Percentiles rank a stretch among this genome's conserved stretches.
These are phyloP conservation scores for Diphasiastrum complanatum DNA, from an alignment of 83 land plant species.

Conservation along the genomic window DNA sequence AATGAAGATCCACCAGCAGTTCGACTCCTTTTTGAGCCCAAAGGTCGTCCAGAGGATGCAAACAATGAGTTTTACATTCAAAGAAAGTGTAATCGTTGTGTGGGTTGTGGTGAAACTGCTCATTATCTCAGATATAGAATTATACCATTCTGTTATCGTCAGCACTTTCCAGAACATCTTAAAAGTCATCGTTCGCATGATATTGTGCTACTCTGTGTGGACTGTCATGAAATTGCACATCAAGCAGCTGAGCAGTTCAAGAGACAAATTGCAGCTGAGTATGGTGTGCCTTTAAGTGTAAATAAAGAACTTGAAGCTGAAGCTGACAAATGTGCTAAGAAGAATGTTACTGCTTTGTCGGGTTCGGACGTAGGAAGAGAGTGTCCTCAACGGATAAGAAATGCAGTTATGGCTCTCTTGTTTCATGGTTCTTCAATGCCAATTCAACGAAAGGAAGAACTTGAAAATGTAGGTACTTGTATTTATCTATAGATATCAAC, in stretches of 20 bases:
- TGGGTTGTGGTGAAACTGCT: slow-evolving; percentile 85
- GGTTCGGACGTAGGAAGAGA: slow-evolving; percentile 52
- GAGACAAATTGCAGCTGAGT: slow-evolving; percentile 56
- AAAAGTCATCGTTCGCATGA: slow-evolving; percentile 99
- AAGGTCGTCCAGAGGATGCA: slow-evolving; percentile 98
- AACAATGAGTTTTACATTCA: slow-evolving; percentile 90
- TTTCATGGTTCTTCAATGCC: slow-evolving; percentile 86
- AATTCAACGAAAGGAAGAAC: slow-evolving; percentile 60
- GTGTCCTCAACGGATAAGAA: slow-evolving; percentile 75
- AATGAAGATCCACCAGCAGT: slow-evolving; percentile 84
- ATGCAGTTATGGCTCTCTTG: slow-evolving; percentile 88
- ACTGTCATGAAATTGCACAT: slow-evolving; percentile 97
- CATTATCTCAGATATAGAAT: slow-evolving; percentile 90
- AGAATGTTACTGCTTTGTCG: background rate
- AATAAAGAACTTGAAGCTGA: slow-evolving; percentile 25
- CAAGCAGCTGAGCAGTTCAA: slow-evolving; percentile 91
- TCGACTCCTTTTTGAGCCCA: slow-evolving; percentile 92
- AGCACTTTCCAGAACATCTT: slow-evolving; percentile 93
- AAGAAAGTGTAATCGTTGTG: slow-evolving; percentile 89
- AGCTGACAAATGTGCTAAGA: slow-evolving; percentile 14
- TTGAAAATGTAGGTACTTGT: slow-evolving; percentile 43
- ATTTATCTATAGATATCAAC: background rate
- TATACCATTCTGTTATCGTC: slow-evolving; percentile 92
- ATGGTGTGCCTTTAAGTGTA: slow-evolving; percentile 64
- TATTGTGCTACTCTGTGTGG: slow-evolving; percentile 95